phyloP scores from a whole-genome alignment of 352 stramenopile genomes.

The Globisporangium paroecandrum region DNA sequence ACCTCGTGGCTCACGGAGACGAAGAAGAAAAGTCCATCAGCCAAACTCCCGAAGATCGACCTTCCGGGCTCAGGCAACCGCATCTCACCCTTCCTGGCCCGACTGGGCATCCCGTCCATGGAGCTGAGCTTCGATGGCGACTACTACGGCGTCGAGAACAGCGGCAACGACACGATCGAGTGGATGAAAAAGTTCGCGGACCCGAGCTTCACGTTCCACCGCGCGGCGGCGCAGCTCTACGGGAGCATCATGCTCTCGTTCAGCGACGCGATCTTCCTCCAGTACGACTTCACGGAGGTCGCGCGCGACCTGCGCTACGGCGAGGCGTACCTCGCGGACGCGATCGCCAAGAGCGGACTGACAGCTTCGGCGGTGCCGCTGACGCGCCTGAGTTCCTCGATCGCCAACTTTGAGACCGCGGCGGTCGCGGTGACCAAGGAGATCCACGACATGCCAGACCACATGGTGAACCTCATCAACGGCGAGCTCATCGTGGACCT shows the following conservation, averaged over 20 bases:
- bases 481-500: slow-evolving; percentile 66
- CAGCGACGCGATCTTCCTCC: slow-evolving; percentile 76
- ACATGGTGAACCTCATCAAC: slow-evolving; percentile 58
- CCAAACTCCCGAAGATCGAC: slow-evolving; percentile 52
- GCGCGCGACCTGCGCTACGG: slow-evolving; percentile 65
- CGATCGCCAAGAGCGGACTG: slow-evolving; percentile 35
- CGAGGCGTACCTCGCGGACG: slow-evolving; percentile 49
- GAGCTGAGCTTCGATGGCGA: slow-evolving; percentile 69
- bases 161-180: slow-evolving; percentile 58
- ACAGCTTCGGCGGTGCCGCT: slow-evolving; percentile 31
- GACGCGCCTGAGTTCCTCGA: slow-evolving; percentile 52
- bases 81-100: slow-evolving; percentile 69
- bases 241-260: slow-evolving; percentile 74
- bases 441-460: slow-evolving; percentile 53
- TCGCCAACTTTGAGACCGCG: slow-evolving; percentile 56
- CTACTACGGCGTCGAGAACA: slow-evolving; percentile 61
- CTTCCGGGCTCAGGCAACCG: slow-evolving; percentile 47
- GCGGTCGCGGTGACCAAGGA: slow-evolving; percentile 49
- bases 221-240: slow-evolving; percentile 73
- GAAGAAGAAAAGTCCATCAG: slow-evolving; percentile 26
- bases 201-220: slow-evolving; percentile 68
- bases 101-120: slow-evolving; percentile 68
- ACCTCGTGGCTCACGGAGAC: slow-evolving; percentile 64
- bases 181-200: slow-evolving; percentile 80
- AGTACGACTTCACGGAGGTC: slow-evolving; percentile 83